Conservation (phyloP, 441 rosid genomes). For the Populus hybrid region DNA sequence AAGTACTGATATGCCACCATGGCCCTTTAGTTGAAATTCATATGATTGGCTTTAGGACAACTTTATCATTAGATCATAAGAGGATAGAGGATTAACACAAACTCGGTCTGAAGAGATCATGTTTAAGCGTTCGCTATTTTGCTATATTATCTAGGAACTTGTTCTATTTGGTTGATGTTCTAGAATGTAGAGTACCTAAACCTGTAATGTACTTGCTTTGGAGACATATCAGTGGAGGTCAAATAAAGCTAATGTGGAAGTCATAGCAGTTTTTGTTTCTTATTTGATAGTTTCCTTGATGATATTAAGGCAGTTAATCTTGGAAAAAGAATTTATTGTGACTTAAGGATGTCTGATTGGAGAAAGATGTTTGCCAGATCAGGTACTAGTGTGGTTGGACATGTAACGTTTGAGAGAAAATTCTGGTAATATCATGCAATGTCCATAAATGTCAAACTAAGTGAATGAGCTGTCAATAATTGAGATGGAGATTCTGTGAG, state of each 20-base stretch:
- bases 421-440: background rate
- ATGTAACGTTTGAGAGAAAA: background rate
- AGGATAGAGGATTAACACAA: background rate
- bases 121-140: background rate
- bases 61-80: constrained; percentile 4
- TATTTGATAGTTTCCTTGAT: background rate
- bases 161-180: background rate
- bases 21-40: background rate
- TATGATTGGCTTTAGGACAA: background rate
- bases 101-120: background rate
- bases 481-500: background rate
- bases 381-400: background rate
- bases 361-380: background rate
- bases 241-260: background rate
- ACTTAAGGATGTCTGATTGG: background rate
- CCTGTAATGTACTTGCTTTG: background rate
- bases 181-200: background rate
- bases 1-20: background rate
- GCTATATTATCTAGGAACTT: background rate
- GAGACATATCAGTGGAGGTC: background rate
- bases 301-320: background rate
- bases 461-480: background rate
- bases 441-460: background rate
- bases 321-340: background rate
- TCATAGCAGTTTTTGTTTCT: background rate